Evolutionary conservation across 2,329 filamentous ascomycete genomes (phyloP), one percentile per base, ranked within the genome.

Genomic region (Coniochaeta sp.): DNA sequence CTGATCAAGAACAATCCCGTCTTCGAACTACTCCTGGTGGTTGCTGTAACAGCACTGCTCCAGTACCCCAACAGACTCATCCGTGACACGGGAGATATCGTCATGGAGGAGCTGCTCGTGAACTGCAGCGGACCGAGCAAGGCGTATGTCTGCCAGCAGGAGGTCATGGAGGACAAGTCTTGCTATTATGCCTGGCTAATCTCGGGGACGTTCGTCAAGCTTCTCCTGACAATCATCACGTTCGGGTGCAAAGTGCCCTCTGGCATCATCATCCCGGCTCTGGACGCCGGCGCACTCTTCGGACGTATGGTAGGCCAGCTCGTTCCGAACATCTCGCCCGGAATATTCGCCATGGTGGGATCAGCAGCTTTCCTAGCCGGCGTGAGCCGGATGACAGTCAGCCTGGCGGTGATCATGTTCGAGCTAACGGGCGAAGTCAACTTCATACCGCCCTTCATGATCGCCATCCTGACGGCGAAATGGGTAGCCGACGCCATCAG

Each of bases 291-390:
- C 13, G 79, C 78, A 0, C 69, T 83, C 27, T 82, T 82, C 55
- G 79, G 80, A 3, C 71, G 79, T 3, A 67, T 83, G 3, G 58
- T 81, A 1, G 79, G 55, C 64, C 67, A 69, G 51, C 45, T 64
- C n/a, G 57, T 68, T 6, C 59, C 58, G 0, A 56, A 59, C 7
- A 77, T 78, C 18, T 77, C 76, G 1, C 78, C 80, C 0, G 78
- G 79, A 3, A 80, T 82, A 50, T 82, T 82, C 61, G 79, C 79
- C 51, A 80, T 83, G 75, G 78, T 83, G 9, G 79, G 78, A 1
- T 74, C 79, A 1, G 77, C 75, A 3, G 78, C 78, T 0, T 82
- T 82, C 59, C 71, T 83, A 0, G 79, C 78, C 1, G 79, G 79
- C 6, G 77, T 82, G 3, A 76, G 1, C 75, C 73, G 79, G 31